Evolutionary conservation across 768 basidiomycete genomes (phyloP).

Genomic region (Mycena metata): DNA sequence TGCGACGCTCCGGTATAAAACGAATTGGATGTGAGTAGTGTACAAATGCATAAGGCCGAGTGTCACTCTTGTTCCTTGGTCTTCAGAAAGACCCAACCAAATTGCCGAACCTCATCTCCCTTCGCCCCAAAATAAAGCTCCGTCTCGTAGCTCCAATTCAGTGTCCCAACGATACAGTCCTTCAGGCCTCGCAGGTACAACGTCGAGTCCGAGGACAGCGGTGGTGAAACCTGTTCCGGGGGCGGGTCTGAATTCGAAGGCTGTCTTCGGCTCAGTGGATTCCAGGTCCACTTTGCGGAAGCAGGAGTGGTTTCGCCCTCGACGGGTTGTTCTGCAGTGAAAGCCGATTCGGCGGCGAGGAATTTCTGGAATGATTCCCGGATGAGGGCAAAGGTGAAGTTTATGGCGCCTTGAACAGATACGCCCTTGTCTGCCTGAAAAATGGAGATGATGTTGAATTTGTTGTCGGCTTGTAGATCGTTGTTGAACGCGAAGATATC

Average conservation of each 20-base stretch:
- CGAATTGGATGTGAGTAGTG: no score
- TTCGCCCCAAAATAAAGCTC: constrained; percentile 33
- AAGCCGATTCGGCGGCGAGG: constrained; percentile 43
- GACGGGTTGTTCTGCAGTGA: constrained; percentile 10
- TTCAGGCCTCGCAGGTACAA: constrained; percentile 65
- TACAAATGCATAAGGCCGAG: neutral
- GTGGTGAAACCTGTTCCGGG: neutral
- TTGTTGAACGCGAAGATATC: constrained; percentile 71
- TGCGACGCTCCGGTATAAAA: no score
- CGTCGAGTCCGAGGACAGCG: constrained; percentile 28
- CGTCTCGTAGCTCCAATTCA: constrained; percentile 37
- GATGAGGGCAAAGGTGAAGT: constrained; percentile 55
- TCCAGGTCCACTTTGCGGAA: constrained; percentile 33
- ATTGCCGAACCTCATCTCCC: constrained; percentile 35
- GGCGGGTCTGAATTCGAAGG: neutral
- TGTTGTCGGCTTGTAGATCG: constrained; percentile 52
- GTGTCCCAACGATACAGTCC: constrained; percentile 66
- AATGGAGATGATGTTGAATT: constrained; percentile 63
- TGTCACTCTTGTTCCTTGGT: neutral
- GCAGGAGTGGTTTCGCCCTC: neutral
- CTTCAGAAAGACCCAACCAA: constrained; percentile 34
- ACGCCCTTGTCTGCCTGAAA: constrained; percentile 59
- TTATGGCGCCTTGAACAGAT: constrained; percentile 65
- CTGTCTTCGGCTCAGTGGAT: constrained; percentile 27
- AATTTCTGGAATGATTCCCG: constrained; percentile 56